Evolutionary conservation across 176 grass and related monocot genomes (phyloP).

Genomic region (Neostapfia colusana): DNA sequence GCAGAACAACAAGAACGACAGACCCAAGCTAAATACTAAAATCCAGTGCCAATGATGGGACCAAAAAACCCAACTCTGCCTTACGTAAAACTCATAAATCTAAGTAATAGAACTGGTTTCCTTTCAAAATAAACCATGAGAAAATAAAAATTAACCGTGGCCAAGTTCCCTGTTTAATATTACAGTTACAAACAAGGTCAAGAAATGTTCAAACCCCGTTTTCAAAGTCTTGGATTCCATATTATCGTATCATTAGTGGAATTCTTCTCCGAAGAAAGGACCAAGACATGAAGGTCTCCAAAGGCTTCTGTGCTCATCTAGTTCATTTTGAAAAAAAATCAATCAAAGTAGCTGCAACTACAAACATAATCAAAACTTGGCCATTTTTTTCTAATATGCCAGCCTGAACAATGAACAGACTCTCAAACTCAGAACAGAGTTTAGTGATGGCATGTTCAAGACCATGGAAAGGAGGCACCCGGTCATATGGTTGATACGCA

Average conservation of each 20-base stretch:
- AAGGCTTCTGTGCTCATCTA: neutral
- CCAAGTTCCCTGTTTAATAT: neutral
- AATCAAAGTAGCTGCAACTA: neutral
- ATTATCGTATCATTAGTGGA: neutral
- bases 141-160: conserved; percentile 6
- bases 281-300: conserved; percentile 1
- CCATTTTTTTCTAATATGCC: neutral
- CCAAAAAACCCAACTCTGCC: no score
- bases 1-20: neutral
- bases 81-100: conserved; percentile 26
- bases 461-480: neutral
- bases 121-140: neutral
- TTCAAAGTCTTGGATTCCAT: neutral
- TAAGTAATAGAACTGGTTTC: neutral
- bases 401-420: conserved; percentile 8
- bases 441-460: neutral
- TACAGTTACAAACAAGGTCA: conserved; percentile 4
- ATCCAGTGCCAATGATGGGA: conserved; percentile 4
- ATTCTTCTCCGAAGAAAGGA: neutral
- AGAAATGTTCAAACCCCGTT: neutral
- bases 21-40: conserved; percentile 9
- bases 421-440: neutral
- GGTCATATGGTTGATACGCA: neutral
- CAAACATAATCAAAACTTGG: conserved; percentile 5
- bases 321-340: conserved; percentile 10